phyloP scores from a whole-genome alignment of 208 protist species.

The Crithidia fasciculata region DNA sequence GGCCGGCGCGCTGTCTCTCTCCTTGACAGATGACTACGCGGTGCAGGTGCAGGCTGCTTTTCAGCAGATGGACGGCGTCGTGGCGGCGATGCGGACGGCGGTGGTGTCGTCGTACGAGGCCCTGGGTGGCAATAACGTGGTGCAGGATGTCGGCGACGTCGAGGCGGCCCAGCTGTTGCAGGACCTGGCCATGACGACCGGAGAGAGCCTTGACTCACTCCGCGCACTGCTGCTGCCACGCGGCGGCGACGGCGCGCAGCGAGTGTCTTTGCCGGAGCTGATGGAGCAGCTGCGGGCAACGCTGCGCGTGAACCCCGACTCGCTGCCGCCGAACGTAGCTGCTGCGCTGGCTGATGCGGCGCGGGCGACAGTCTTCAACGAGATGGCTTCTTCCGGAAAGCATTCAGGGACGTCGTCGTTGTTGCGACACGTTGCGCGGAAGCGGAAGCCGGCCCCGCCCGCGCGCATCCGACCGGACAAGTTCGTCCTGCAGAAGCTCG shows the following conservation, averaged over 20 bases:
- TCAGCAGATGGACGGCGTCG: slow-evolving; percentile 27
- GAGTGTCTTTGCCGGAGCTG: slow-evolving; percentile 10
- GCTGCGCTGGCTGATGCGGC: neutral
- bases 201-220: slow-evolving; percentile 11
- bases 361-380: neutral
- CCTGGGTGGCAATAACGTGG: slow-evolving; percentile 38
- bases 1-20: neutral
- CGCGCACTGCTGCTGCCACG: slow-evolving; percentile 22
- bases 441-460: slow-evolving; percentile 40
- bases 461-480: slow-evolving; percentile 14
- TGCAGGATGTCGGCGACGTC: slow-evolving; percentile 14
- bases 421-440: slow-evolving; percentile 19
- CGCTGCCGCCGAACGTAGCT: neutral
- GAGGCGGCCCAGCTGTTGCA: slow-evolving; percentile 17
- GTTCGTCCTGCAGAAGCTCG: slow-evolving; percentile 24
- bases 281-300: slow-evolving; percentile 15
- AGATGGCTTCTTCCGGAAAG: neutral
- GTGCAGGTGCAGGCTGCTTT: slow-evolving; percentile 35
- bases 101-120: slow-evolving; percentile 36
- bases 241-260: neutral
- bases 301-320: neutral
- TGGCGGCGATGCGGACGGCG: slow-evolving; percentile 38
- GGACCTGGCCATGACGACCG: slow-evolving; percentile 24
- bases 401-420: slow-evolving; percentile 14
- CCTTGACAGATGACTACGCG: slow-evolving; percentile 13